Evolutionary conservation across 148 eudicot genomes (phyloP), one percentile per base, ranked within the genome.

Genomic region (Beta vulgaris): DNA sequence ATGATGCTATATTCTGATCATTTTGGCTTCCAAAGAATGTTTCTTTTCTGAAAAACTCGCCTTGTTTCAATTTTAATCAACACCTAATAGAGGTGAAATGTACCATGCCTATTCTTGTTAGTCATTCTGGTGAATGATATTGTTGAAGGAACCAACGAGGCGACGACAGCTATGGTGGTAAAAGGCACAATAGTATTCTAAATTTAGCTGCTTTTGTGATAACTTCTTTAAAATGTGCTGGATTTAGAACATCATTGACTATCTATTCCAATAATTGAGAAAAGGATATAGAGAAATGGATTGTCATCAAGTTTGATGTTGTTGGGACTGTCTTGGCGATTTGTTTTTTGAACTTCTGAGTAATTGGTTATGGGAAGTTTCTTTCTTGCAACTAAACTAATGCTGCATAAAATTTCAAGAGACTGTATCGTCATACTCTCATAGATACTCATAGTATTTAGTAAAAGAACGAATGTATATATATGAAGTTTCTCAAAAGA

Each of bases 141-240:
- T 62, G 68, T 31, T 59, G 68, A 60, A 18, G 43, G 39, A 39
- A 72, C 74, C n/a, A 51, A n/a, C n/a, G 64, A 8, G 28, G 75
- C 36, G 25, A 68, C 36, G 35, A 48, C n/a, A n/a, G n/a, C n/a
- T 48, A 18, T 48, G 6, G 18, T 68, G 18, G 3, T 13, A 26
- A 55, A 0, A 54, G 53, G 31, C 3, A 16, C 9, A 8, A 28
- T 16, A 26, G 12, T 29, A 29, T 28, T 70, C 0, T 18, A 11
- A 7, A 26, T 14, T 15, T 58, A 16, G 36, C 40, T 57, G 0
- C 14, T 39, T 72, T 21, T 57, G 66, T 37, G n/a, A 7, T 29
- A 23, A 42, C n/a, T 48, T 13, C 14, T 37, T 72, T 23, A 25
- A 72, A n/a, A 36, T 68, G 4, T n/a, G 53, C 42, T 53, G 26